These are phyloP conservation scores for Achaetomiella virescens DNA, from an alignment of 495 filamentous ascomycete species.

Conservation along the genomic window DNA sequence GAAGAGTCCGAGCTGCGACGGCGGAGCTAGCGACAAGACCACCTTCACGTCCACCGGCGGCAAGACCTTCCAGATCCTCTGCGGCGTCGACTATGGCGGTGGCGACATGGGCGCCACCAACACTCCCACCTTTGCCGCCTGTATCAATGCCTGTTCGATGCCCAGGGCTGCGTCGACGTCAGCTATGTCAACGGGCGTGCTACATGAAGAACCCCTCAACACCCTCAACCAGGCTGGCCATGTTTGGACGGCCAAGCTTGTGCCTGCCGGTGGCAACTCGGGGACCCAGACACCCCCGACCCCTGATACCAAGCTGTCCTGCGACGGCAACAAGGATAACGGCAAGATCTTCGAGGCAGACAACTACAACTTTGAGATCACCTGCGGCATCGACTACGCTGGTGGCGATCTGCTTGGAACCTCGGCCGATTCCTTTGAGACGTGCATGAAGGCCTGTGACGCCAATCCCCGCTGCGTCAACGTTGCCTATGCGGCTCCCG, in stretches of 20 bases:
- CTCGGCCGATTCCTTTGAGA: neutral
- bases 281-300: too few relatives aligned
- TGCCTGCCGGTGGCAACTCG: neutral
- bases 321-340: neutral
- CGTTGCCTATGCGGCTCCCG: conserved; percentile 1
- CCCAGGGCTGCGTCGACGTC: conserved; percentile 5
- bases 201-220: conserved; percentile 2
- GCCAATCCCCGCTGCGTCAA: neutral
- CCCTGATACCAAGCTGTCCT: neutral
- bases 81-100: conserved; percentile 4
- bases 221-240: neutral
- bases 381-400: conserved; percentile 2
- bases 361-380: conserved; percentile 1
- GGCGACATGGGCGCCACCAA: neutral
- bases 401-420: conserved; percentile 3
- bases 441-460: conserved; percentile 4
- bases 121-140: neutral
- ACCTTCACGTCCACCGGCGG: neutral
- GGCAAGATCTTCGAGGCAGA: neutral
- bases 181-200: neutral
- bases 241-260: neutral
- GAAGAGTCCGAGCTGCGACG: neutral
- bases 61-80: neutral
- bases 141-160: conserved; percentile 3
- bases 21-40: neutral